phyloP scores from a whole-genome alignment of 2,329 filamentous ascomycete species.

The Xylariales sp. region DNA sequence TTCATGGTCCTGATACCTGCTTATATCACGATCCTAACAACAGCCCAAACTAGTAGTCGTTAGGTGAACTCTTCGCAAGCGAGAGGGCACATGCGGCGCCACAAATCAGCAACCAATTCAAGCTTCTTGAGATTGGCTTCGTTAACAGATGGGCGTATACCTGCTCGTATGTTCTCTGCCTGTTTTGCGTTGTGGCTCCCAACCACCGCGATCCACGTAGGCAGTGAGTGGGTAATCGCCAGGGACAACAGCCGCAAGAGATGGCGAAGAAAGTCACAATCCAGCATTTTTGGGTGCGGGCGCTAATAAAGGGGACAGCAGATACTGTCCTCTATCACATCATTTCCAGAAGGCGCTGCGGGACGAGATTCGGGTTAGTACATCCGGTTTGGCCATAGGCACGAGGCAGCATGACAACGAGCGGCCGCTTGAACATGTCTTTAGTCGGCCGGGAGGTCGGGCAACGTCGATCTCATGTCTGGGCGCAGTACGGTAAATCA shows the following conservation, averaged over 20 bases:
- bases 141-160: background rate
- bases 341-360: slow-evolving; percentile 6
- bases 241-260: background rate
- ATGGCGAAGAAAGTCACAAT: background rate
- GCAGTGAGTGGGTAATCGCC: background rate
- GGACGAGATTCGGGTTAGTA: slow-evolving; percentile 2
- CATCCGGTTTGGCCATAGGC: slow-evolving; percentile 12
- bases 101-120: background rate
- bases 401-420: slow-evolving; percentile 9
- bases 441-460: slow-evolving; percentile 37
- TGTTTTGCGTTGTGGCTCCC: background rate
- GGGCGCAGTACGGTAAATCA: slow-evolving; percentile 24
- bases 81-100: slow-evolving; percentile 5
- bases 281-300: background rate
- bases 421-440: slow-evolving; percentile 23
- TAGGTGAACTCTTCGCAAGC: background rate
- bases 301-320: slow-evolving; percentile 4
- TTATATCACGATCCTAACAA: slow-evolving; percentile 8
- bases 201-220: background rate
- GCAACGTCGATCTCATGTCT: slow-evolving; percentile 42
- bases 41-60: background rate
- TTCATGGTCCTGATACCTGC: slow-evolving; percentile 17
- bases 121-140: background rate
- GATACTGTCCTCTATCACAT: slow-evolving; percentile 14
- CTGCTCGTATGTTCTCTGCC: background rate